These are phyloP conservation scores for Avena sativa DNA, from an alignment of 176 grass and related monocot species.

Conservation along the genomic window DNA sequence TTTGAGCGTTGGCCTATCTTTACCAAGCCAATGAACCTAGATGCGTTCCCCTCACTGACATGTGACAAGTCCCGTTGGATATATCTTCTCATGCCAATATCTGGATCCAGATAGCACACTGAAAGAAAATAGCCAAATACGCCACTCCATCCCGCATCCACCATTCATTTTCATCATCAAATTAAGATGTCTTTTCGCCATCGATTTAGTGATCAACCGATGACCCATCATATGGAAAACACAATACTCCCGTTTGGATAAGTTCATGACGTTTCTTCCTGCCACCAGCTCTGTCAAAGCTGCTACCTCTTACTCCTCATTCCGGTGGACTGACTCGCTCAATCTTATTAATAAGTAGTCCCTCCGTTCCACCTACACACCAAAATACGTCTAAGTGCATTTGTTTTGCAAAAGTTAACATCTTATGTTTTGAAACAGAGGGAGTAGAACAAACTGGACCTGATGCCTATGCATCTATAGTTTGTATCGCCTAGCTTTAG, in stretches of 20 bases:
- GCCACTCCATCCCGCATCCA: neutral
- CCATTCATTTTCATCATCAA: neutral
- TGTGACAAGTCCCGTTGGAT: neutral
- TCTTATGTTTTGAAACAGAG: too few relatives aligned
- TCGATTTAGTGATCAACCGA: slow-evolving; percentile 1
- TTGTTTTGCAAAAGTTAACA: neutral
- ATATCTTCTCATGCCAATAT: neutral
- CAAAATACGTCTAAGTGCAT: too few relatives aligned
- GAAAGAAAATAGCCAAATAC: neutral
- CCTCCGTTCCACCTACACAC: too few relatives aligned
- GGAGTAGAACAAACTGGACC: neutral
- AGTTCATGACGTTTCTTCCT: slow-evolving; percentile 26
- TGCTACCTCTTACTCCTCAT: neutral
- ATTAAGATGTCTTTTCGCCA: neutral
- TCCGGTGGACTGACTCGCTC: too few relatives aligned
- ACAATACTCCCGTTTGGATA: neutral
- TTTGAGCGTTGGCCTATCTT: neutral
- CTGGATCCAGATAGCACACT: neutral
- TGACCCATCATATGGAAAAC: neutral
- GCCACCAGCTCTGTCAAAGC: neutral
- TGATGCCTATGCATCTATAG: neutral
- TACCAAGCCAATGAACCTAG: neutral
- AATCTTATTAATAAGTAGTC: too few relatives aligned
- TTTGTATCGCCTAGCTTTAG: neutral
- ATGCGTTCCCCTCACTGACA: neutral